These are phyloP conservation scores for Austroboletus festivus DNA, from an alignment of 768 basidiomycete genomes.

Conservation along the genomic window DNA sequence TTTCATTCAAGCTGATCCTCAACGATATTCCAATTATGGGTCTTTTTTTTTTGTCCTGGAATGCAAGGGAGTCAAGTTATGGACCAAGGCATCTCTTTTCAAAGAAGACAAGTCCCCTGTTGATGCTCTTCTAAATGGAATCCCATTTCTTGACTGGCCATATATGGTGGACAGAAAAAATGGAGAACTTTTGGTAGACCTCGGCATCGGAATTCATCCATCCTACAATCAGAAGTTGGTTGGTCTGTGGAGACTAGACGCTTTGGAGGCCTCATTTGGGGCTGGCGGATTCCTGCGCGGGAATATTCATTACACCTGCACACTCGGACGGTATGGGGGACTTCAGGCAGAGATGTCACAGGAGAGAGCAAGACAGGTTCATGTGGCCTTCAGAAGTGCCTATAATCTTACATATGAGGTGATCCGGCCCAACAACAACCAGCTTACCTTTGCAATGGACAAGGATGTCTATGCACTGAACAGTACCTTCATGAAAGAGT, in stretches of 20 bases:
- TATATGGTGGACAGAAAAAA: slow-evolving; percentile 1
- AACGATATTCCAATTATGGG: slow-evolving; percentile 1
- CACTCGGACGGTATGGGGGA: slow-evolving; percentile 7
- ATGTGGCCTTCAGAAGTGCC: slow-evolving; percentile 10
- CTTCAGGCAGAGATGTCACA: slow-evolving; percentile 10
- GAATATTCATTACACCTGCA: slow-evolving; percentile 7
- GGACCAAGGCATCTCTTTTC: not conserved
- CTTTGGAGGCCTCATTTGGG: slow-evolving; percentile 7
- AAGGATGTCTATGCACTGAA: slow-evolving; percentile 2
- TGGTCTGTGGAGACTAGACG: no score
- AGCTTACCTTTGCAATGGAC: no score
- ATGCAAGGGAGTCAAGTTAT: slow-evolving; percentile 11
- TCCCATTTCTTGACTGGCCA: slow-evolving; percentile 1
- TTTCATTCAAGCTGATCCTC: not conserved
- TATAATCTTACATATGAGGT: slow-evolving; percentile 17
- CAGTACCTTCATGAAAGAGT: slow-evolving; percentile 2
- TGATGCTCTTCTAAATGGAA: not conserved
- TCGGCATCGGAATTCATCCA: not conserved
- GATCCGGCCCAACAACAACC: not conserved
- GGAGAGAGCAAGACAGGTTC: slow-evolving; percentile 3
- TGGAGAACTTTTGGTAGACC: slow-evolving; percentile 3
- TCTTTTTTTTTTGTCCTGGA: slow-evolving; percentile 17
- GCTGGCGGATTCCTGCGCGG: slow-evolving; percentile 5
- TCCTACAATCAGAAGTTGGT: no score
- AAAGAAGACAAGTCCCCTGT: not conserved